Percentiles rank a stretch among this genome's conserved stretches.
Conservation (phyloP, 805 yeast species). For the Starmerella tilneyi region DNA sequence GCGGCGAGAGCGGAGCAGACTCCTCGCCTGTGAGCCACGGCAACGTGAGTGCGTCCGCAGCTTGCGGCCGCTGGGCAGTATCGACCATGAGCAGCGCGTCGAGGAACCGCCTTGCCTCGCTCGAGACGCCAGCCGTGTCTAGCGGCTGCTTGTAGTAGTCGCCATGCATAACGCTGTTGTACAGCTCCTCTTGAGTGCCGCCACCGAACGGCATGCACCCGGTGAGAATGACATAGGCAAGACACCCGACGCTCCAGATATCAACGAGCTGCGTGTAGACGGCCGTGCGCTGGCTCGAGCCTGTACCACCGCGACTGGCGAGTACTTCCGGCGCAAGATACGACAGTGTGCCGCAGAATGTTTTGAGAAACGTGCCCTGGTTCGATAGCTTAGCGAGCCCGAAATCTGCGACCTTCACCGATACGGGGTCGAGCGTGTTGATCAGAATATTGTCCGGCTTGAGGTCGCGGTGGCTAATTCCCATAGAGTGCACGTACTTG, state of each 20-base stretch:
- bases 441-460: constrained; percentile 93
- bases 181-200: constrained; percentile 74
- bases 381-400: constrained; percentile 89
- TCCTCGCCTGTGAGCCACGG: constrained; percentile 53
- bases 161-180: constrained; percentile 64
- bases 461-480: constrained; percentile 91
- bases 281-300: constrained; percentile 15
- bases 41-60: constrained; percentile 63
- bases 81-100: constrained; percentile 62
- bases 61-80: constrained; percentile 62
- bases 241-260: constrained; percentile 96
- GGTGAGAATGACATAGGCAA: constrained; percentile 81
- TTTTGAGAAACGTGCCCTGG: constrained; percentile 75
- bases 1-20: too few species aligned
- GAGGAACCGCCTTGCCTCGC: constrained; percentile 63
- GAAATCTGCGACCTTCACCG: constrained; percentile 89
- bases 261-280: constrained; percentile 79
- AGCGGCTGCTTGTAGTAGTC: constrained; percentile 58
- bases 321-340: constrained; percentile 93
- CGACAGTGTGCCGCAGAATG: constrained; percentile 95
- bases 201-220: constrained; percentile 95
- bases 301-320: constrained; percentile 24
- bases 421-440: constrained; percentile 80
- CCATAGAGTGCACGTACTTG: constrained; percentile 74
- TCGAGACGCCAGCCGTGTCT: constrained; percentile 52